Evolutionary conservation across 805 yeast species (phyloP), one percentile per base, ranked within the genome.

Genomic region (Candida fluviatilis): DNA sequence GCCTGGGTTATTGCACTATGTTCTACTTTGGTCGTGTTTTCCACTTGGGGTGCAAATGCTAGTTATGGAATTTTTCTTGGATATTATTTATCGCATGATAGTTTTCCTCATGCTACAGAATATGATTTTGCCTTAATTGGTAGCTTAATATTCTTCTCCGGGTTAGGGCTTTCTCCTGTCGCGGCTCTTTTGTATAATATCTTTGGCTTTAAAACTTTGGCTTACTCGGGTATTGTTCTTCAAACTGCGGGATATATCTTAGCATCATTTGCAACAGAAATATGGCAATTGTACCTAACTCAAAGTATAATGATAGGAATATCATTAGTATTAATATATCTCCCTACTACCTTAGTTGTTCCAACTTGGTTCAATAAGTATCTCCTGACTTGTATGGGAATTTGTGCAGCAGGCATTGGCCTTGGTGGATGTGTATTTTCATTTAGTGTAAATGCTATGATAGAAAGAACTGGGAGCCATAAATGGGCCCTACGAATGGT

Each of bases 41-140:
- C 73, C 41, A 72, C 81, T 0, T 79, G 75, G 71, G 86, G 86
- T 13, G 64, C 78, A 58, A 74, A 75, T 40, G 75, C 79, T 29
- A 64, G 76, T 2, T 80, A 62, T 55, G 85, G 84, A 18, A 76
- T 77, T 4, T 80, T 75, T 49, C 73, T 78, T 38, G 61, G 70
- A 26, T 75, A 71, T 50, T 80, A 78, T 47, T 46, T 73, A 8
- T 45, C 45, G 45, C 52, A 42, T 18, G 34, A 48, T 15, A 49
- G 49, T 2, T 77, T 73, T 40, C 64, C 69, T 1, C 64, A 66
- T 11, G 73, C 73, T 2, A 51, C 62, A 23, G 61, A 76, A 13
- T 66, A 66, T 38, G 74, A 72, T 29, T 65, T 71, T 34, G 73
- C 81, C 1, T 57, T 76, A 11, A 71, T 78, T 29, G 85, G 85